Evolutionary conservation across 345 rosid genomes (phyloP).

Genomic region (Kandelia obovata): DNA sequence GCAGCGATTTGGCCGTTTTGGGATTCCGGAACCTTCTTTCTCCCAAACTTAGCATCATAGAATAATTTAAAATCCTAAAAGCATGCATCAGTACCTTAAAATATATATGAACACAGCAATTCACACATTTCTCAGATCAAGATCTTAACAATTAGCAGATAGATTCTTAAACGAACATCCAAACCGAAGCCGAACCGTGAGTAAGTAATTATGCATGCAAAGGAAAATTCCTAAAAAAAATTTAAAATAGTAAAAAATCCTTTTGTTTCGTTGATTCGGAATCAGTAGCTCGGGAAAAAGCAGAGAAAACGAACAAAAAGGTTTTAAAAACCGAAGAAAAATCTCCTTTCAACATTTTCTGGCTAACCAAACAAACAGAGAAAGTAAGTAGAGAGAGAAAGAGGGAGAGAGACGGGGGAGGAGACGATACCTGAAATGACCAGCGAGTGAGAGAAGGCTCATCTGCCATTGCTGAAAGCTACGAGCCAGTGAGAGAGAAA

Average conservation of each 20-base stretch:
- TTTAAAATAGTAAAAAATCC: too few relatives aligned
- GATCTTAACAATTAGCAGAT: background rate
- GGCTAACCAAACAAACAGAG: background rate
- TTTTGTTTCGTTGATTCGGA: too few relatives aligned
- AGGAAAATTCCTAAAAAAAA: too few relatives aligned
- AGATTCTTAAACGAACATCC: too few relatives aligned
- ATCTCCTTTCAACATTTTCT: background rate
- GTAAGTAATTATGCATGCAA: too few relatives aligned
- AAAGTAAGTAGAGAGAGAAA: background rate
- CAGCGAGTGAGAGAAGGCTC: constrained; percentile 80
- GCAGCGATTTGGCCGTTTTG: constrained; percentile 34
- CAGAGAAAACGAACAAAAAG: background rate
- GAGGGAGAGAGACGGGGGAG: background rate
- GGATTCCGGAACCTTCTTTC: constrained; percentile 51
- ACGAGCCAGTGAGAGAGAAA: constrained; percentile 5
- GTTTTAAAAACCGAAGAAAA: background rate
- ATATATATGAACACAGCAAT: background rate
- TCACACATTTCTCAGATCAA: background rate
- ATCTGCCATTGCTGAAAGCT: constrained; percentile 46
- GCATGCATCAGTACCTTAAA: constrained; percentile 34
- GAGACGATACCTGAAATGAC: constrained; percentile 64
- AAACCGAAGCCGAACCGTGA: too few relatives aligned
- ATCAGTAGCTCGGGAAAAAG: too few relatives aligned
- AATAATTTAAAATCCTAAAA: constrained; percentile 66
- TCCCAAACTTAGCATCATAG: constrained; percentile 93